Conservation (phyloP, 2,329 filamentous ascomycete genomes). For the Epichloe uncinata region DNA sequence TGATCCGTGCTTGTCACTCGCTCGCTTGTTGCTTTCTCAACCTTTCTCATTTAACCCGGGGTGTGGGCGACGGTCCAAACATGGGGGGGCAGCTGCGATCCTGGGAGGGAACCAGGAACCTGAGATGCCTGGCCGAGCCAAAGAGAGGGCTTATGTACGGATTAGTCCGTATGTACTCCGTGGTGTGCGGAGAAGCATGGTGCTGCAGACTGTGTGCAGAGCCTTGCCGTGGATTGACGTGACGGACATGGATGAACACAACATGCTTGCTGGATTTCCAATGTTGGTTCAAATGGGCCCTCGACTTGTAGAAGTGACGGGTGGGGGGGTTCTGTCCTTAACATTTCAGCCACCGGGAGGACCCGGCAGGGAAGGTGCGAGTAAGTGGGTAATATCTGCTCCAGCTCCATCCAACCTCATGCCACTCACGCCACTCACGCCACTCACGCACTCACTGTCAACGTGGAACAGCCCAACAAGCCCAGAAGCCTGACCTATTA, state of each 20-base stretch:
- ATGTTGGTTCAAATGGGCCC: too few species aligned
- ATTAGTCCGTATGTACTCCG: neutral
- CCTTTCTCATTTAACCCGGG: neutral
- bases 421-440: too few species aligned
- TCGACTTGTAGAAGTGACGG: too few species aligned
- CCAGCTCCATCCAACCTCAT: too few species aligned
- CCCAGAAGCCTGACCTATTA: too few species aligned
- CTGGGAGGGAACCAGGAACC: neutral
- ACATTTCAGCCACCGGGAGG: slow-evolving; percentile 4
- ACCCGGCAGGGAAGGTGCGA: slow-evolving; percentile 5
- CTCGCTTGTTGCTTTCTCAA: neutral
- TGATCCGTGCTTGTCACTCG: neutral
- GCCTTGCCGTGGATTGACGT: neutral
- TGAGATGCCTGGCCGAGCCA: neutral
- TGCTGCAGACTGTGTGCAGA: neutral
- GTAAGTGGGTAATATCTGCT: too few species aligned
- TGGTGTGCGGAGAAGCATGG: neutral
- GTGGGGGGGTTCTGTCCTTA: neutral
- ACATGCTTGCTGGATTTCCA: neutral
- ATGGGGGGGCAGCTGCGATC: neutral
- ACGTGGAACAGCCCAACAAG: neutral
- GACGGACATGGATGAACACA: neutral
- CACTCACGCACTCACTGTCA: too few species aligned
- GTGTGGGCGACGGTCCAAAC: neutral
- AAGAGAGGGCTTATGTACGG: neutral